These are phyloP conservation scores for Neurospora sublineolata DNA, from an alignment of 495 filamentous ascomycete genomes.

Conservation along the genomic window DNA sequence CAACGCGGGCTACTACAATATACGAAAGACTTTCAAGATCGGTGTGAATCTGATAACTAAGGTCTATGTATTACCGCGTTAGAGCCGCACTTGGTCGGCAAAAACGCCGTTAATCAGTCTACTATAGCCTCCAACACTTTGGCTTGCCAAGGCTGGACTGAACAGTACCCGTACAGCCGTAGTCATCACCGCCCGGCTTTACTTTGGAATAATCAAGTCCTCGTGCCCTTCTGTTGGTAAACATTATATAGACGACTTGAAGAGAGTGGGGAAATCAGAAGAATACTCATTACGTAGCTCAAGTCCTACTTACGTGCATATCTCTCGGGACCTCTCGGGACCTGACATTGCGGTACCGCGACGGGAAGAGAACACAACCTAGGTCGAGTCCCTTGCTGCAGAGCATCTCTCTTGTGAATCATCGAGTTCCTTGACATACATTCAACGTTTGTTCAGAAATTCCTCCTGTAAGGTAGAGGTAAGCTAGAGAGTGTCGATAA, in stretches of 20 bases:
- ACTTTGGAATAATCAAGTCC: background rate
- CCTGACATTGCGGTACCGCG: background rate
- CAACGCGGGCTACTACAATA: background rate
- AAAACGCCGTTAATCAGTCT: background rate
- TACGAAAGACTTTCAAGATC: background rate
- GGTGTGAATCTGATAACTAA: background rate
- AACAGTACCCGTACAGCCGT: background rate
- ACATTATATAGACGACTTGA: background rate
- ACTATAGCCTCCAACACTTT: background rate
- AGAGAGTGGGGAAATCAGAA: background rate
- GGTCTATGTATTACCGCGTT: background rate
- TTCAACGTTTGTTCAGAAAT: background rate
- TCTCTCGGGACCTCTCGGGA: background rate
- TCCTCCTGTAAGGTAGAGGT: background rate
- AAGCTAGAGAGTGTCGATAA: background rate
- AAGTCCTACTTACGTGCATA: background rate
- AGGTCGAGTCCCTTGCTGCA: background rate
- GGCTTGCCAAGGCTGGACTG: background rate
- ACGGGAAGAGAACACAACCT: background rate
- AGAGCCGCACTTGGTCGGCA: background rate
- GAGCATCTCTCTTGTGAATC: background rate
- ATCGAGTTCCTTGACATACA: background rate
- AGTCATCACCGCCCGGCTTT: background rate
- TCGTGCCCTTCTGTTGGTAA: background rate
- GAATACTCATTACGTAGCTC: background rate